Base-by-base conservation (phyloP, 2,329 filamentous ascomycete genomes). In the Fusarium algeriense region DNA sequence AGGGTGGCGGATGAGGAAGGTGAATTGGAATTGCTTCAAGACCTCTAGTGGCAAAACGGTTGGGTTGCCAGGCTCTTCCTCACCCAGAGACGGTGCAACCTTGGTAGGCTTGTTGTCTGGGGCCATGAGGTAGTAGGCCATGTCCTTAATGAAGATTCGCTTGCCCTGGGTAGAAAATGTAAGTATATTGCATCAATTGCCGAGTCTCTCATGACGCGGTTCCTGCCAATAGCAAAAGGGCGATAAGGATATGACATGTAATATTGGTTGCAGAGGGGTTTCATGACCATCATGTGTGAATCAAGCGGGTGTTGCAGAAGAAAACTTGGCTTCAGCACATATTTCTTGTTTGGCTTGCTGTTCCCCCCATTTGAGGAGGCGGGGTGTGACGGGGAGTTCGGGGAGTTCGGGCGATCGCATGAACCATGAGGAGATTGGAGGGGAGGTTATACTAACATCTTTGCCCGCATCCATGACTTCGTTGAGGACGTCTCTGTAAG, bases 131-230 rank as follows among this genome's bases (percentile, higher is more conserved):
- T 98, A 98, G 82, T 98, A 92, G 60, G 93, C 91, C 84, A 98
- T 99, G 81, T 98, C 96, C 82, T 99, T 99, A 88, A 99, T 96
- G 84, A 98, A 98, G 76, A 97, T 85, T 75, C 95, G 93, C 85
- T 97, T 97, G 77, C 91, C 92, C 93, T 97, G 20, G 9, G 9
- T 23, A 3, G 75, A 57, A 68, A 59, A 69, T 74, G 78, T 79
- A 52, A 80, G 76, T 76, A 43, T 49, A 20, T 48, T 60, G 37
- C 32, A 54, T 60, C 41, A 26, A 38, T 37, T 17, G 26, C 32
- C 6, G 20, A 20, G 37, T 40, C 30, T 56, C n/a, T 50, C 38
- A 45, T 69, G 23, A 34, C 34, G 41, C 53, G 37, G 26, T 57
- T 26, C 41, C 37, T 15, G 41, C 37, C 60, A 53, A 35, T 41